Conservation (phyloP, 129 eudicot species). For the Calendula officinalis region DNA sequence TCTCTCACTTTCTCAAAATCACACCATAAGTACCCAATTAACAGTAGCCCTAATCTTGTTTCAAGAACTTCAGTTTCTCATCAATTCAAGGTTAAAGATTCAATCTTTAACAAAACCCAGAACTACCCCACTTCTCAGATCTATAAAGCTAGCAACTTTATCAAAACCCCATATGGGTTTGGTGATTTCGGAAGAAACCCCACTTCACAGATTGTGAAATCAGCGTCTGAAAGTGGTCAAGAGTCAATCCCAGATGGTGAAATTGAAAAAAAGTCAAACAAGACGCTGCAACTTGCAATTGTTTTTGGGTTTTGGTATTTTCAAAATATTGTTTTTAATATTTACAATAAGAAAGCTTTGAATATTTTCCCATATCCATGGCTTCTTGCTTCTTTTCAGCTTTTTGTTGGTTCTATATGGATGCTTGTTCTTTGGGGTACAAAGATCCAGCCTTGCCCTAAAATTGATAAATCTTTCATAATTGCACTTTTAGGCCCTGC, state of each 20-base stretch:
- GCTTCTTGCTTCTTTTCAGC: slow-evolving; percentile 88
- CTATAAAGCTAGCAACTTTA: slow-evolving; percentile 20
- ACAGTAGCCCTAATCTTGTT: slow-evolving; percentile 35
- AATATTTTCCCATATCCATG: slow-evolving; percentile 91
- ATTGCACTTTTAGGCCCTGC: slow-evolving; percentile 93
- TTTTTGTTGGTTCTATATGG: slow-evolving; percentile 76
- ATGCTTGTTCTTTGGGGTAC: slow-evolving; percentile 77
- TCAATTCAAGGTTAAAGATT: slow-evolving; percentile 22
- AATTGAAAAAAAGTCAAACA: slow-evolving; percentile 44
- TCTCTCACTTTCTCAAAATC: slow-evolving; percentile 57
- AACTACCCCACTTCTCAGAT: slow-evolving; percentile 43
- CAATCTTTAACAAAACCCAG: slow-evolving; percentile 26
- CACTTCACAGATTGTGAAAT: slow-evolving; percentile 37
- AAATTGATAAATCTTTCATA: slow-evolving; percentile 62
- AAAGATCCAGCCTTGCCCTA: slow-evolving; percentile 76
- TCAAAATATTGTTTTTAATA: slow-evolving; percentile 87
- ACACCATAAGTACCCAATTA: slow-evolving; percentile 33
- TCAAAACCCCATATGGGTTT: slow-evolving; percentile 25
- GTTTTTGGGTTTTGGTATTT: slow-evolving; percentile 93
- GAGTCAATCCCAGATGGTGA: slow-evolving; percentile 63
- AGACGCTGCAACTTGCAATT: slow-evolving; percentile 61
- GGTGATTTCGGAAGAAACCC: slow-evolving; percentile 28
- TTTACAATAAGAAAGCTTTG: slow-evolving; percentile 71
- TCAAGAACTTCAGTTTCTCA: slow-evolving; percentile 27
- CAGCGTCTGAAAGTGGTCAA: slow-evolving; percentile 49